Evolutionary conservation across 495 filamentous ascomycete genomes (phyloP), one percentile per base, ranked within the genome.

Genomic region (Penicillium silybi): DNA sequence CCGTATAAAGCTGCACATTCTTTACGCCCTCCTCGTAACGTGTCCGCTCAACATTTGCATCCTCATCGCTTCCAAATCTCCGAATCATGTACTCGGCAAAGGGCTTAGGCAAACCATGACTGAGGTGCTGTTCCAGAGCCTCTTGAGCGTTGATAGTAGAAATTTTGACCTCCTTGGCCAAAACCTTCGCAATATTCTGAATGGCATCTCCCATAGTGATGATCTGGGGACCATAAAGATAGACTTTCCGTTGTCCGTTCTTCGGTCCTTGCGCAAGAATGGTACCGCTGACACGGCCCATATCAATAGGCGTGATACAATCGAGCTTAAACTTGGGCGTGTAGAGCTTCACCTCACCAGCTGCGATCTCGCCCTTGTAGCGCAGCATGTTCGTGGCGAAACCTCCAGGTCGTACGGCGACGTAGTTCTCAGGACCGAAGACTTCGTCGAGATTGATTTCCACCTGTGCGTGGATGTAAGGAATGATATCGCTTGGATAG

Each of bases 401-500:
- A 32, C 54, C 52, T 6, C 42, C 53, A 6, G 53, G 53, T 13
- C 58, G 42, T 13, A 61, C 32, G 15, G 50, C 40, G 19, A 48
- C 47, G 23, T 44, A 61, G 10, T 37, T 39, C 13, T 59, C 45
- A 0, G 44, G 42, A 4, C 59, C 59, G 37, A 59, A 59, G 0
- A 59, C 49, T 6, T 59, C 52, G 17, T 59, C 56, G 10, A 63
- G 46, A 2, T 32, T 26, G 7, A 59, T 46, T 27, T 63, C 59
- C 2, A 63, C 46, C 19, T 56, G 48, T 4, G 48, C 56, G 23
- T 58, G 56, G 6, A 44, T 7, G 10, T 17, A 54, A 3, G 56
- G 40, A 27, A 58, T 50, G 10, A 53, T 42, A 15, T 63, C 50
- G 9, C 15, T 6, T 0, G 48, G 22, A 1, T 46, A 3, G 1